phyloP scores from a whole-genome alignment of 768 basidiomycete genomes.

The Mycena kentingensis region DNA sequence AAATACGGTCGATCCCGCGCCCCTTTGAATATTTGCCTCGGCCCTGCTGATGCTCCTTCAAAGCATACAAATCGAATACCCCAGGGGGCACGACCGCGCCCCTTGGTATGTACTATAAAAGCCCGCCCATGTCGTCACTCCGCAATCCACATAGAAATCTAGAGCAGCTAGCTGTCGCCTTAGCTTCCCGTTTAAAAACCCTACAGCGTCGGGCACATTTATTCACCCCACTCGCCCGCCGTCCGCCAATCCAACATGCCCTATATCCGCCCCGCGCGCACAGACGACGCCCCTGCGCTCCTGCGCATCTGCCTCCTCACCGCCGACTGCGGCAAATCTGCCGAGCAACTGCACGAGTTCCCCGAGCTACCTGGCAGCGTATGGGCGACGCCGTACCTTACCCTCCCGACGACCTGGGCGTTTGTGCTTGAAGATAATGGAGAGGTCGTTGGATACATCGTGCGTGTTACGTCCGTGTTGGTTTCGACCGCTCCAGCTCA shows the following conservation, averaged over 20 bases:
- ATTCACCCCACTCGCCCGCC: too few species aligned
- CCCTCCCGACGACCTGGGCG: slow-evolving; percentile 63
- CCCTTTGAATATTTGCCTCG: too few species aligned
- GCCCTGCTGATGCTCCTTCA: too few species aligned
- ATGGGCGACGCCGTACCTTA: slow-evolving; percentile 75
- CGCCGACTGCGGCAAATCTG: slow-evolving; percentile 67
- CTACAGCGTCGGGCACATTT: too few species aligned
- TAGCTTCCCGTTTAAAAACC: too few species aligned
- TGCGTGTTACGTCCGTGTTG: neutral
- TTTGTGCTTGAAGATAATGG: slow-evolving; percentile 68
- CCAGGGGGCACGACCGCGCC: too few species aligned
- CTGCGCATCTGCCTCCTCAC: slow-evolving; percentile 76
- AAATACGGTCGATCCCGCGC: too few species aligned
- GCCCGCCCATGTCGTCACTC: too few species aligned
- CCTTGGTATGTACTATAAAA: too few species aligned
- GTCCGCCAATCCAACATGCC: slow-evolving; percentile 31
- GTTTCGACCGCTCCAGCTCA: neutral
- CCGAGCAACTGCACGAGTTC: slow-evolving; percentile 60
- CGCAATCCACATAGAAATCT: too few species aligned
- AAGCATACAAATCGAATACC: too few species aligned
- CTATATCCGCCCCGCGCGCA: slow-evolving; percentile 57
- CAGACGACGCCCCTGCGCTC: slow-evolving; percentile 55
- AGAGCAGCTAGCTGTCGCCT: too few species aligned
- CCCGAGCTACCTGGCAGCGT: slow-evolving; percentile 71
- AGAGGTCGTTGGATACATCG: slow-evolving; percentile 68